Conservation (phyloP, 1,139 yeast genomes). For the Pichia terricola region DNA sequence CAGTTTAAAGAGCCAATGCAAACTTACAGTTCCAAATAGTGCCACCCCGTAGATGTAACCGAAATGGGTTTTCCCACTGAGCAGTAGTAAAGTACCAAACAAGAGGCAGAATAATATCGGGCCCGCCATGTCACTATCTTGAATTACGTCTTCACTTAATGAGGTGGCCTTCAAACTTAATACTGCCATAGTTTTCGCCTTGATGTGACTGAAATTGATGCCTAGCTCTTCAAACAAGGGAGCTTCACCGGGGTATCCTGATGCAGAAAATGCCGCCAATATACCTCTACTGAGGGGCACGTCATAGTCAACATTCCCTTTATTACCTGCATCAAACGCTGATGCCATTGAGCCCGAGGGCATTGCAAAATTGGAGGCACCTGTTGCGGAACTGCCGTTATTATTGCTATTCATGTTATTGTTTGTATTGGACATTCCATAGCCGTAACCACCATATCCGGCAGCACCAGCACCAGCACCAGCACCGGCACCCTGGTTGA, state of each 20-base stretch:
- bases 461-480: not conserved
- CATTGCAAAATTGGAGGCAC: slow-evolving; percentile 2
- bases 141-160: slow-evolving; percentile 52
- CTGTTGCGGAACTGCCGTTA: not conserved
- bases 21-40: slow-evolving; percentile 75
- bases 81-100: slow-evolving; percentile 74
- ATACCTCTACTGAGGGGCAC: slow-evolving; percentile 39
- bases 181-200: slow-evolving; percentile 77
- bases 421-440: not conserved
- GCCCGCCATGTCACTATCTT: slow-evolving; percentile 91
- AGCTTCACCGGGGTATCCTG: slow-evolving; percentile 92
- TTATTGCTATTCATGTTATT: not conserved
- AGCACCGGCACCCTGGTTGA: slow-evolving; percentile 1
- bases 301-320: slow-evolving; percentile 28
- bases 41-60: slow-evolving; percentile 98
- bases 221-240: slow-evolving; percentile 90
- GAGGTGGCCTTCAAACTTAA: slow-evolving; percentile 33
- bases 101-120: slow-evolving; percentile 82
- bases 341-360: slow-evolving; percentile 26
- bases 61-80: slow-evolving; percentile 90
- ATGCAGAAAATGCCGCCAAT: slow-evolving; percentile 85
- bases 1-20: slow-evolving; percentile 74
- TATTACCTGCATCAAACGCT: slow-evolving; percentile 3
- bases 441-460: slow-evolving; percentile 1
- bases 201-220: slow-evolving; percentile 81